Evolutionary conservation across 352 stramenopile genomes (phyloP), one percentile per base, ranked within the genome.

Genomic region (Blastocystis sp.): DNA sequence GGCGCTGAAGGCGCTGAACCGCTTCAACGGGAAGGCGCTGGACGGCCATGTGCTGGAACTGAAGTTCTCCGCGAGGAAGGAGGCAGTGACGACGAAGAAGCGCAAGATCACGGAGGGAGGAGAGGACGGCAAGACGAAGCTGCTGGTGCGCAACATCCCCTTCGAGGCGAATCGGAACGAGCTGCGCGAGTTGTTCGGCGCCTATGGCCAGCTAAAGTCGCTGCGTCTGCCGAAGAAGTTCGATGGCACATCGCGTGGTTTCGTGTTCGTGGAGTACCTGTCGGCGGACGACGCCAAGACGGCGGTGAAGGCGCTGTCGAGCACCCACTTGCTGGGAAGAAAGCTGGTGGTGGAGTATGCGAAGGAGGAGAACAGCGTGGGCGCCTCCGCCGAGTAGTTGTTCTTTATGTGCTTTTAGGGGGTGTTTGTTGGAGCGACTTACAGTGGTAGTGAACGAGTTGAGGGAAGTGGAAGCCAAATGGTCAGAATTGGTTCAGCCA

Each of bases 191-290:
- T 92, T 99, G 17, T 99, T 99, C 91, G 95, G 92, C 34, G 94
- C 94, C 3, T 98, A 98, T 89, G 97, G 97, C 6, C 94, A 98
- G 90, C 92, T 99, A 52, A 98, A 98, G 90, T 96, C 93, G 69
- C 94, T 98, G 71, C 95, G 96, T 24, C 94, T 99, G 89, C 97
- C 97, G 40, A 98, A 98, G 91, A 98, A 98, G 90, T 98, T 98
- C 89, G 96, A 98, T 91, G 96, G 96, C 66, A 93, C 92, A 70
- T 95, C 98, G 91, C 96, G 97, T 80, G 97, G 94, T 57, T 99
- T 99, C 90, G 97, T 95, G 21, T 99, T 99, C 90, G 94, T 98
- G 64, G 96, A 99, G 89, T 99, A 98, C 89, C 87, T 97, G 38
- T 98, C 95, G 0, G 92, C 94, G 63, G 95, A 98, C 89, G 97